A percentile compares a stretch with the other conserved stretches of the same genome.
These are phyloP conservation scores for Toxicodendron radicans DNA, from an alignment of 345 rosid genomes.

Conservation along the genomic window DNA sequence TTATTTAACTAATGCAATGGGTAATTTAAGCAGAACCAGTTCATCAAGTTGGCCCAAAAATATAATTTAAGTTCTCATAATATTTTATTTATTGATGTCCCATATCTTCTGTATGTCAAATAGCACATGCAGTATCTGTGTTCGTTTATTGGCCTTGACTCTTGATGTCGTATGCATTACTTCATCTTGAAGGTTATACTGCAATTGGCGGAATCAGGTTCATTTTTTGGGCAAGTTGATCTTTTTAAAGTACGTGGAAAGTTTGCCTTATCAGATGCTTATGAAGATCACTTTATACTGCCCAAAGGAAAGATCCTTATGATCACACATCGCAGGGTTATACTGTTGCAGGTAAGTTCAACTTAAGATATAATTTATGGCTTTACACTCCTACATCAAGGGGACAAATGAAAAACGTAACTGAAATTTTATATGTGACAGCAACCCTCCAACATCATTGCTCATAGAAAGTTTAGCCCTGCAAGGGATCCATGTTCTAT, in stretches of 20 bases:
- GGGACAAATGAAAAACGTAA: background rate
- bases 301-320: conserved; percentile 72
- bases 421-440: conserved; percentile 30
- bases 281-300: conserved; percentile 88
- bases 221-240: conserved; percentile 94
- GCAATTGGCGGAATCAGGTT: conserved; percentile 94
- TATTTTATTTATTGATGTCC: background rate
- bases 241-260: conserved; percentile 97
- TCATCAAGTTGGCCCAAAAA: background rate
- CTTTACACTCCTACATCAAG: background rate
- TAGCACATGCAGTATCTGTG: too few relatives aligned
- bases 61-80: background rate
- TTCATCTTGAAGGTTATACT: conserved; percentile 67
- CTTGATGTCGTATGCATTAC: conserved; percentile 21
- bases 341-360: conserved; percentile 75
- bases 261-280: conserved; percentile 95
- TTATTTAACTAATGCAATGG: background rate
- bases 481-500: conserved; percentile 93
- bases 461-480: conserved; percentile 86
- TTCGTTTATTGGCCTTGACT: background rate
- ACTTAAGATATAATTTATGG: conserved; percentile 14
- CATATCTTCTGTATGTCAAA: too few relatives aligned
- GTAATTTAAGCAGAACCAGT: background rate
- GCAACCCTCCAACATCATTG: conserved; percentile 88
- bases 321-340: conserved; percentile 83